Evolutionary conservation across 2,329 filamentous ascomycete genomes (phyloP).

Genomic region (Aspergillus clavatus): DNA sequence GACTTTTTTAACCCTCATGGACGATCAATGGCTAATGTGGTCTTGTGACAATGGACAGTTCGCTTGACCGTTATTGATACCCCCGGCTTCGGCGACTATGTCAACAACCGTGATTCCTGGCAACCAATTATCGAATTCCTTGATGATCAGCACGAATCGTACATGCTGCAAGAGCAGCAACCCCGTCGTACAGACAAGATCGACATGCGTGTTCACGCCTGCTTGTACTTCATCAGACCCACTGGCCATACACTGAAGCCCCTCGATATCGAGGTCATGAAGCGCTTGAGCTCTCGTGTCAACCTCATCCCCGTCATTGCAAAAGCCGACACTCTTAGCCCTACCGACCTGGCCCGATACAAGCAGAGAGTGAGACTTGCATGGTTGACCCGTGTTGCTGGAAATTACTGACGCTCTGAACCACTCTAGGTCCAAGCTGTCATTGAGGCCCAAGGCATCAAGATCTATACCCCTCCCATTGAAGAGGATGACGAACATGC

Average conservation of each 20-base stretch:
- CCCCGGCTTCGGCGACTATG: conserved; percentile 97
- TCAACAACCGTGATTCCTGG: conserved; percentile 99
- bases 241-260: conserved; percentile 98
- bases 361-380: conserved; percentile 73
- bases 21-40: conserved; percentile 16
- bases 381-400: not conserved
- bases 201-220: conserved; percentile 96
- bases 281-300: conserved; percentile 94
- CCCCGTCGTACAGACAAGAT: conserved; percentile 98
- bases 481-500: conserved; percentile 98
- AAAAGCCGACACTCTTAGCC: conserved; percentile 97
- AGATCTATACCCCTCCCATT: conserved; percentile 96
- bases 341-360: conserved; percentile 83
- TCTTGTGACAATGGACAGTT: conserved; percentile 53
- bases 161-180: conserved; percentile 99
- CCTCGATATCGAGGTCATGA: conserved; percentile 99
- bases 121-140: conserved; percentile 99
- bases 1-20: not conserved
- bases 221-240: conserved; percentile 97
- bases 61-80: conserved; percentile 98
- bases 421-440: conserved; percentile 74
- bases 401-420: not conserved
- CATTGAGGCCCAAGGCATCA: conserved; percentile 97
- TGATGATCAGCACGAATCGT: conserved; percentile 99
- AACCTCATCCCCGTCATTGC: conserved; percentile 98